Conservation (phyloP, 2,329 filamentous ascomycete genomes). For the Cercospora brassicicola region DNA sequence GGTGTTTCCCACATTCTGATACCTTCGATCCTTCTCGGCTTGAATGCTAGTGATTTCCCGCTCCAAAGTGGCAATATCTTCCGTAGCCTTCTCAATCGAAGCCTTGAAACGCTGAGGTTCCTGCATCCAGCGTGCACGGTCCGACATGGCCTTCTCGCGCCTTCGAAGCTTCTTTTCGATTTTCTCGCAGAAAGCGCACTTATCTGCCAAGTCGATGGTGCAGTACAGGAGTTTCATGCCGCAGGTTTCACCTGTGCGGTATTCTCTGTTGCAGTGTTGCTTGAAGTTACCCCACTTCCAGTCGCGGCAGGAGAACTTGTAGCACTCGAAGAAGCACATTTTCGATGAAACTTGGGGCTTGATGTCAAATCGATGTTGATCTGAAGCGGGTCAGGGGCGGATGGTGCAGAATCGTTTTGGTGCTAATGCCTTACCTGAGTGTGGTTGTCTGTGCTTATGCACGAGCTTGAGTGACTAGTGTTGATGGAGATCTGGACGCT, state of each 20-base stretch:
- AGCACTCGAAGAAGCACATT: conserved; percentile 97
- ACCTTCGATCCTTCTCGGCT: conserved; percentile 33
- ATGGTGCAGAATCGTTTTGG: not conserved
- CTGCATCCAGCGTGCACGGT: conserved; percentile 73
- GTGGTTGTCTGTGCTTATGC: conserved; percentile 14
- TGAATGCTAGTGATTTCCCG: conserved; percentile 66
- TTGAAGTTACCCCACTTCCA: conserved; percentile 95
- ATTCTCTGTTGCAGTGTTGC: conserved; percentile 89
- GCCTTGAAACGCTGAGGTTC: conserved; percentile 64
- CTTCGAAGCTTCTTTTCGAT: conserved; percentile 81
- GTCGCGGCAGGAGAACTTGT: conserved; percentile 79
- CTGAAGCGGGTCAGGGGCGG: not conserved
- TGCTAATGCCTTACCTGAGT: conserved; percentile 5
- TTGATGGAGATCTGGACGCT: not conserved
- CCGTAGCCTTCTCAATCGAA: conserved; percentile 65
- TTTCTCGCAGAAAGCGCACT: conserved; percentile 85
- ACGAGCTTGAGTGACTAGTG: conserved; percentile 5
- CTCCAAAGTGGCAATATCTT: conserved; percentile 70
- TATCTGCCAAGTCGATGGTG: conserved; percentile 62
- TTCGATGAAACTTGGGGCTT: not conserved
- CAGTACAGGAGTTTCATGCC: conserved; percentile 87
- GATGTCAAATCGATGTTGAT: not conserved
- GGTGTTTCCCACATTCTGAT: conserved; percentile 30
- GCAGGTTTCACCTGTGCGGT: conserved; percentile 93
- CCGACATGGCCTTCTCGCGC: conserved; percentile 69